Evolutionary conservation across 1,284 basidiomycete species (phyloP).

Genomic region (Leccinum griseonigrum): DNA sequence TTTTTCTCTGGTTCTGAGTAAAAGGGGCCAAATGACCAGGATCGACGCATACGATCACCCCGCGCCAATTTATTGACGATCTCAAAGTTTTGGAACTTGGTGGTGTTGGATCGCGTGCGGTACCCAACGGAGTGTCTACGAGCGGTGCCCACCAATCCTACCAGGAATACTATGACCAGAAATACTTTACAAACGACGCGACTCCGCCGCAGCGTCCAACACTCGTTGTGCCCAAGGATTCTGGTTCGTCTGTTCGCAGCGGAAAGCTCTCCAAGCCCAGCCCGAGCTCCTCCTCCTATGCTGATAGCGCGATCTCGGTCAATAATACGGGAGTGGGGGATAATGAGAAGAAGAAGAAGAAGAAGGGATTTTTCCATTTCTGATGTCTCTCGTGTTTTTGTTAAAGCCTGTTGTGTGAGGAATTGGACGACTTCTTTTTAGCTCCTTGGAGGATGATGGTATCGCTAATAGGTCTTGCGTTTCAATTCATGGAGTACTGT

Average conservation of each 20-base stretch:
- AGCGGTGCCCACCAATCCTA: constrained; percentile 48
- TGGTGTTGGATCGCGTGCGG: constrained; percentile 67
- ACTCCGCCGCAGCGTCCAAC: constrained; percentile 44
- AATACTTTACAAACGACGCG: constrained; percentile 67
- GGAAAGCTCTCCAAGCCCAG: constrained; percentile 37
- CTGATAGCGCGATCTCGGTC: constrained; percentile 47
- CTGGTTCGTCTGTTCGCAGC: constrained; percentile 28
- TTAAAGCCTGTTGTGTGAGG: neutral
- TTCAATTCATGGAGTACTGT: constrained; percentile 23
- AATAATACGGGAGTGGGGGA: constrained; percentile 38
- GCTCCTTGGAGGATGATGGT: neutral
- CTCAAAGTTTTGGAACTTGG: constrained; percentile 81
- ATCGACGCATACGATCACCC: constrained; percentile 87
- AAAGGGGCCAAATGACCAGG: constrained; percentile 47
- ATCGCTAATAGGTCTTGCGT: constrained; percentile 19
- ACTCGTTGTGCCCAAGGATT: constrained; percentile 31
- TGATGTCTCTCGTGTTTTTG: constrained; percentile 25
- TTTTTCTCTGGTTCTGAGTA: constrained; percentile 5
- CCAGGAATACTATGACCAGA: constrained; percentile 77
- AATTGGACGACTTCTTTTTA: neutral
- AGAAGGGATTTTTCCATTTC: constrained; percentile 73
- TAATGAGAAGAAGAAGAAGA: constrained; percentile 75
- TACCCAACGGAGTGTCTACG: constrained; percentile 68
- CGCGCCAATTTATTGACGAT: constrained; percentile 83
- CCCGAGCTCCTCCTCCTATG: constrained; percentile 42